A percentile compares a stretch with the other conserved stretches of the same genome.
Evolutionary conservation across 257 asterid species (phyloP).

Genomic region (Gentiana dahurica): DNA sequence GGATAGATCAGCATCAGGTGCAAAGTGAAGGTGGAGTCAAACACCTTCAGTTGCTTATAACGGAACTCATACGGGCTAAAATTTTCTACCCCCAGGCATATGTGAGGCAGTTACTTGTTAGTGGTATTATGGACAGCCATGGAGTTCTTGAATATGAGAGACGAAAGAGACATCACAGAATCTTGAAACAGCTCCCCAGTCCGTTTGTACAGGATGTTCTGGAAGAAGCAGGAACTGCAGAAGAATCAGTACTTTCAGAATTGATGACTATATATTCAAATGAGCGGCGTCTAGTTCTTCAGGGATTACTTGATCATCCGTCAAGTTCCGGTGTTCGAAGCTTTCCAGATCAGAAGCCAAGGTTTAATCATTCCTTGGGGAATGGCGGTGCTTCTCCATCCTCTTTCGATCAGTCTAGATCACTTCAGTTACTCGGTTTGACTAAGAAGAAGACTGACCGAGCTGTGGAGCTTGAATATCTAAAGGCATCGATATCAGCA

Average conservation of each 20-base stretch:
- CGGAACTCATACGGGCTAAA: conserved; percentile 67
- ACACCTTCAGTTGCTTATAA: conserved; percentile 63
- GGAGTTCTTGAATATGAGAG: conserved; percentile 51
- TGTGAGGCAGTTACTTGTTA: conserved; percentile 84
- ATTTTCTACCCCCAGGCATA: conserved; percentile 85
- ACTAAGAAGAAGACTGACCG: conserved; percentile 20
- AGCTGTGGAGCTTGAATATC: conserved; percentile 52
- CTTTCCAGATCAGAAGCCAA: conserved; percentile 35
- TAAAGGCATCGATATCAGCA: conserved; percentile 54
- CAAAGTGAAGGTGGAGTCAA: conserved; percentile 74
- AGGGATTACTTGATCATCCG: conserved; percentile 37
- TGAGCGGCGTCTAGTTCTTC: conserved; percentile 76
- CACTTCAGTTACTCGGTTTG: conserved; percentile 28
- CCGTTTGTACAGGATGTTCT: conserved; percentile 49
- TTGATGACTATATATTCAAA: conserved; percentile 55
- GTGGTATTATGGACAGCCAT: conserved; percentile 81
- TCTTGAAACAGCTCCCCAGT: conserved; percentile 84
- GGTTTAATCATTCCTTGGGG: conserved; percentile 21
- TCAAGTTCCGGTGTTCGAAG: conserved; percentile 23
- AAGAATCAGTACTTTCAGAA: conserved; percentile 39
- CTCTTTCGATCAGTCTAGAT: conserved; percentile 43
- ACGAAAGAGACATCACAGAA: conserved; percentile 69
- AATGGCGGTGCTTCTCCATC: conserved; percentile 38
- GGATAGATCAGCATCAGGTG: conserved; percentile 98
- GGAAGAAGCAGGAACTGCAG: conserved; percentile 58